Evolutionary conservation across 129 eudicot species (phyloP), one percentile per base, ranked within the genome.

Genomic region (Heracleum sosnowskyi): DNA sequence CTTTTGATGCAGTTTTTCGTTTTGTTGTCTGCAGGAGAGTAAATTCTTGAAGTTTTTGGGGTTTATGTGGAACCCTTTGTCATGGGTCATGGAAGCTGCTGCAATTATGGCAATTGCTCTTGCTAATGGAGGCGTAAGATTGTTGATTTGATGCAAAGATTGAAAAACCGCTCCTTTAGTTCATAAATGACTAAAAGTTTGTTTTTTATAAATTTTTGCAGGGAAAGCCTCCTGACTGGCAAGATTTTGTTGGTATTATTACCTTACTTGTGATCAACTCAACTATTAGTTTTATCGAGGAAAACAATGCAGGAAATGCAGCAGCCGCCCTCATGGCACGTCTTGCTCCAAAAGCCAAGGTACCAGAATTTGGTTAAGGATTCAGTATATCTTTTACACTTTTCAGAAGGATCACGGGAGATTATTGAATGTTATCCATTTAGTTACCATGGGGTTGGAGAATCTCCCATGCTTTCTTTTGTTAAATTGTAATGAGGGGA

Each of bases 21-120:
- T 80, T 45, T 88, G 79, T 77, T 76, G 49, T 69, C 77, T 82
- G 63, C 85, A 95, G 99, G 99, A 95, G 78, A 95, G 99, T 86
- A 95, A 95, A 86, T 77, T 96, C 82, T 91, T 96, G 87, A 96
- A 96, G 84, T 96, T 96, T 85, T 79, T 96, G 86, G 99, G 99
- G 76, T 96, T 96, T 89, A 96, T 92, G 99, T 96, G 99, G 99
- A 96, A 96, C 83, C 99, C 99, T 71, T 87, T 96, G 46, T 96
- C 99, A 86, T 96, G 99, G 99, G 99, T 96, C 57, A 96, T 96
- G 99, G 99, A 96, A 89, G 99, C 99, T 75, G 97, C 99, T 78
- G 99, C 99, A 71, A 83, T 96, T 45, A 96, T 96, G 97, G 97
- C 99, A 12, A 96, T 96, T 83, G 99, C 97, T 31, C 99, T 96